A percentile compares a stretch with the other conserved stretches of the same genome.
Evolutionary conservation across 2,329 filamentous ascomycete genomes (phyloP).

Genomic region (Phaeophleospora eucalypticola): DNA sequence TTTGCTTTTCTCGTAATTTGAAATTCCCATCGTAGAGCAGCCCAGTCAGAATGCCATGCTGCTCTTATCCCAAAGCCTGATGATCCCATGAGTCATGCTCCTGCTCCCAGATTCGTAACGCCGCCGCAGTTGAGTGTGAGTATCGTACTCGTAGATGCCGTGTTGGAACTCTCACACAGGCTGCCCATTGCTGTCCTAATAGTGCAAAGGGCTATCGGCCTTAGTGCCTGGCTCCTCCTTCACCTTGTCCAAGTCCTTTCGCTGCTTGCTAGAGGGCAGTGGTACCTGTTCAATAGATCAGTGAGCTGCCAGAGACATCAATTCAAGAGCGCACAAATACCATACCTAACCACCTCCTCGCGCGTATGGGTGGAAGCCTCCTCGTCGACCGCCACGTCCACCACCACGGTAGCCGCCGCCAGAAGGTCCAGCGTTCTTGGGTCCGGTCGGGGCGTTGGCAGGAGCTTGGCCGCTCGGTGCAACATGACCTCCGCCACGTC

Average conservation of each 20-base stretch:
- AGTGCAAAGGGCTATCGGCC: neutral
- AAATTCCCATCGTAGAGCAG: too few species aligned
- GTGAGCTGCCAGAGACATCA: neutral
- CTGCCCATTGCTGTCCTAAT: too few species aligned
- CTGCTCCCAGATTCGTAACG: too few species aligned
- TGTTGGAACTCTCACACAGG: too few species aligned
- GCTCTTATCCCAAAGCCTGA: too few species aligned
- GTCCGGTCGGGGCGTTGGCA: constrained; percentile 85
- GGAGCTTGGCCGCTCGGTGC: constrained; percentile 53
- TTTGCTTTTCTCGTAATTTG: too few species aligned
- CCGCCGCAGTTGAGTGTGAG: too few species aligned
- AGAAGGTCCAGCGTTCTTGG: constrained; percentile 88
- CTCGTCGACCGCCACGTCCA: constrained; percentile 67
- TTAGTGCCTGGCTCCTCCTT: neutral
- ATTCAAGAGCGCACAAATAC: neutral
- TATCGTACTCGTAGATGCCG: too few species aligned
- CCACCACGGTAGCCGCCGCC: constrained; percentile 92
- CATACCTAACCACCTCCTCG: constrained; percentile 30
- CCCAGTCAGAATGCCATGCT: too few species aligned
- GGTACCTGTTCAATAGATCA: constrained; percentile 2
- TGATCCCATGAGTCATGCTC: too few species aligned
- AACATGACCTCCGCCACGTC: constrained; percentile 33
- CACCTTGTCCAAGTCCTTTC: neutral
- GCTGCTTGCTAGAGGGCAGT: neutral
- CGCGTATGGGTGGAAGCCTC: constrained; percentile 71